Conservation (phyloP, 768 basidiomycete species). For the Kwoniella sp. region DNA sequence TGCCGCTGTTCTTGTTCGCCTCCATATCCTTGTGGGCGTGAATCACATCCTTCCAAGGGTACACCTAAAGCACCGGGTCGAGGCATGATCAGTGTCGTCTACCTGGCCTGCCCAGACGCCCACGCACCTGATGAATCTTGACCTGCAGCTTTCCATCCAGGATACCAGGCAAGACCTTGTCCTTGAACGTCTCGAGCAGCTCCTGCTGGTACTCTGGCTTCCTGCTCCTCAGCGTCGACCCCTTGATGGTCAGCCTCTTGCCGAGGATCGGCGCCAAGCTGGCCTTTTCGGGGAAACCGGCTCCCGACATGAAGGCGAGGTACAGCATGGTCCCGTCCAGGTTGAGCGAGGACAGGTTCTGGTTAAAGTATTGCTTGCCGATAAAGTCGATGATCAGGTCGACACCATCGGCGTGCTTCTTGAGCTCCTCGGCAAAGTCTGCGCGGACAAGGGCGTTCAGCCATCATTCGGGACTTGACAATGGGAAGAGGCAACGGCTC, state of each 20-base stretch:
- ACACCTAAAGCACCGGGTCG: constrained; percentile 56
- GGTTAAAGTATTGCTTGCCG: constrained; percentile 43
- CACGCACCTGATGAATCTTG: constrained; percentile 77
- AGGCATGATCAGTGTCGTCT: constrained; percentile 10
- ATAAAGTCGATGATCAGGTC: constrained; percentile 77
- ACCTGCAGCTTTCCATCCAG: constrained; percentile 64
- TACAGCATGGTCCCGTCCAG: constrained; percentile 47
- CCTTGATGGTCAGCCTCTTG: constrained; percentile 83
- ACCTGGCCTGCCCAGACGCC: too few species aligned
- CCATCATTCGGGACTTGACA: not conserved
- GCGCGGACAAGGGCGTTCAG: not conserved
- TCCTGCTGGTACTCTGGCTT: constrained; percentile 70
- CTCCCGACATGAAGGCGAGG: constrained; percentile 47
- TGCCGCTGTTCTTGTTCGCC: constrained; percentile 61
- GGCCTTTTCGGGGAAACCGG: constrained; percentile 25
- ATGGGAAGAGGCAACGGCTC: not conserved
- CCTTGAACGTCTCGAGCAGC: constrained; percentile 59
- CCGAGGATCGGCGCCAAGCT: constrained; percentile 65
- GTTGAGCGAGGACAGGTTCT: constrained; percentile 39
- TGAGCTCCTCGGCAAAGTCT: constrained; percentile 71
- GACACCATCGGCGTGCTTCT: constrained; percentile 64
- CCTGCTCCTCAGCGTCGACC: constrained; percentile 77
- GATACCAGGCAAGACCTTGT: constrained; percentile 59
- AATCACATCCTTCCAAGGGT: constrained; percentile 72
- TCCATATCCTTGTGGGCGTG: constrained; percentile 82